Evolutionary conservation across 2,329 filamentous ascomycete species (phyloP).

Genomic region (Xylariaceae sp.): DNA sequence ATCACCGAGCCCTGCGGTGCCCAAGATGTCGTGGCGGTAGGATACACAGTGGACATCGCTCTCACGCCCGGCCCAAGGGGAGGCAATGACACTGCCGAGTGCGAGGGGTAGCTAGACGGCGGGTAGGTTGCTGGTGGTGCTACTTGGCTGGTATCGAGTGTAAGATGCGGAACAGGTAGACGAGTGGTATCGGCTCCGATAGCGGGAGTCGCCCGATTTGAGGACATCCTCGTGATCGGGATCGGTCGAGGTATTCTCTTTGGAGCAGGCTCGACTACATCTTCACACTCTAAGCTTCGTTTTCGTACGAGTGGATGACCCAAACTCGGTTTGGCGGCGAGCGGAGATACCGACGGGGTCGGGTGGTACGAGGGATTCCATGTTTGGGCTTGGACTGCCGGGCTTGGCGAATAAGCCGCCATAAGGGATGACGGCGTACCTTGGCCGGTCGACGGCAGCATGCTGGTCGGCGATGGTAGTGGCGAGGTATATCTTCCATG

Average conservation of each 20-base stretch:
- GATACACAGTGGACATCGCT: conserved; percentile 78
- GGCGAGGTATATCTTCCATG: conserved; percentile 47
- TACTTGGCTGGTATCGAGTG: conserved; percentile 57
- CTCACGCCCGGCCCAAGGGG: conserved; percentile 63
- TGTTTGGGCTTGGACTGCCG: conserved; percentile 38
- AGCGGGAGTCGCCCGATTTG: conserved; percentile 27
- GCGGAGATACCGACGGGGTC: conserved; percentile 49
- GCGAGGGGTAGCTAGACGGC: conserved; percentile 44
- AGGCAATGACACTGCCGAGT: conserved; percentile 60
- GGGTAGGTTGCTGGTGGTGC: conserved; percentile 33
- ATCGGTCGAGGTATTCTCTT: conserved; percentile 50
- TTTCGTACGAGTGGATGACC: conserved; percentile 49
- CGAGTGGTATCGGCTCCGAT: conserved; percentile 44
- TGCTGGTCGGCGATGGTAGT: conserved; percentile 52
- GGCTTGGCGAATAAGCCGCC: conserved; percentile 46
- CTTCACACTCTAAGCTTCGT: conserved; percentile 52
- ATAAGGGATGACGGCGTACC: conserved; percentile 41
- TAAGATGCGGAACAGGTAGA: conserved; percentile 72
- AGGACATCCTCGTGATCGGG: conserved; percentile 27
- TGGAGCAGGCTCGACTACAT: conserved; percentile 55
- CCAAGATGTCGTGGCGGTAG: conserved; percentile 48
- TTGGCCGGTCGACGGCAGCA: conserved; percentile 38
- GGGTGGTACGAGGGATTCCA: conserved; percentile 45
- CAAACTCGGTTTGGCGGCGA: conserved; percentile 50
- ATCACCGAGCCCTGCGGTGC: conserved; percentile 40